Base-by-base conservation (phyloP, 306 rosid species). In the Cicer yamashitae region DNA sequence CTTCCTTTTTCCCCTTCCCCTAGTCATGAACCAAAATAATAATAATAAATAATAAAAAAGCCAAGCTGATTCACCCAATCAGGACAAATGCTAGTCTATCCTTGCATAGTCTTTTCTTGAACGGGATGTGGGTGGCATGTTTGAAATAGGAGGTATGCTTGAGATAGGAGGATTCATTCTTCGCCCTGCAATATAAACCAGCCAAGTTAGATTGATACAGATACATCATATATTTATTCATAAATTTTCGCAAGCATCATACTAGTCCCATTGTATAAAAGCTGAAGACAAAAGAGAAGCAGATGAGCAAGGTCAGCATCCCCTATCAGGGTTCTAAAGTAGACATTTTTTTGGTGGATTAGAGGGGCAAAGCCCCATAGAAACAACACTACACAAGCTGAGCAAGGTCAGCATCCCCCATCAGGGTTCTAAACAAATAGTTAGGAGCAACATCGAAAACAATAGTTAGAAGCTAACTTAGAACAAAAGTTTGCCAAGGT, bases 101-200 rank as follows among this genome's bases (percentile, higher is more conserved):
- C 98, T 86, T 78, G 93, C 94, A 72, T 86, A 86, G 89, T 94
- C 98, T 81, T 94, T 94, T 81, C 96, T 87, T 78, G 87, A 81
- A 6, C 94, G 93, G 14, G 96, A 85, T 62, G 96, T 43, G n/a
- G 98, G 91, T 5, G 96, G 97, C 63, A 91, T 76, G 93, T 90
- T 91, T 69, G 92, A 75, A 63, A 88, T 84, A 1, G 69, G 69
- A 63, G 69, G 69, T 45, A 91, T 77, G 91, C 92, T 91, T 67
- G 93, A 74, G 54, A 87, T 82, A 1, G 97, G 85, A 75, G 88
- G 97, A 79, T 88, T 90, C 80, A 84, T 86, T 85, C 98, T 86
- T 62, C 88, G 90, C 74, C 98, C 98, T 94, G 79, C 82, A 79
- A 76, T 58, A 41, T 43, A 79, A 74, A 70, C 73, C 79, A 82